Evolutionary conservation across 768 basidiomycete species (phyloP).

Genomic region (Podaxis sp.): DNA sequence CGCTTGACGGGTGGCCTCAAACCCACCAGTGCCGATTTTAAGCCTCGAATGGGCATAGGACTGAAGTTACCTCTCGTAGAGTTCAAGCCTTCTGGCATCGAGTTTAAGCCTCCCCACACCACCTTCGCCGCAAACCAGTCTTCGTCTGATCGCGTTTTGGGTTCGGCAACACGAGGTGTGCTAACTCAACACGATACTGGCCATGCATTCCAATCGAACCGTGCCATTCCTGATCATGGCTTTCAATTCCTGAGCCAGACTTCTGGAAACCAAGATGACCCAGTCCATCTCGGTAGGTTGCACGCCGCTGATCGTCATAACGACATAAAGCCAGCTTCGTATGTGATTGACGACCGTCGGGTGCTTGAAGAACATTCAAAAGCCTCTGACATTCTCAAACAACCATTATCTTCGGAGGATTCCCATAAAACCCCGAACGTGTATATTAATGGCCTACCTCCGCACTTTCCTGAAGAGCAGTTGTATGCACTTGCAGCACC

Average conservation of each 20-base stretch:
- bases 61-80: conserved; percentile 1
- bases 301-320: neutral
- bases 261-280: neutral
- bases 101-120: neutral
- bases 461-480: conserved; percentile 78
- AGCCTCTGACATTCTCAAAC: neutral
- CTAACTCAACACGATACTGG: neutral
- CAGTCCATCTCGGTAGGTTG: neutral
- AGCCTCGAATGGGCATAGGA: conserved; percentile 7
- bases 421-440: conserved; percentile 64
- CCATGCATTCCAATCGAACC: conserved; percentile 6
- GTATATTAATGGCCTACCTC: conserved; percentile 85
- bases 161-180: neutral
- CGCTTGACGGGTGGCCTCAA: conserved; percentile 3
- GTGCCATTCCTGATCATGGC: neutral
- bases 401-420: neutral
- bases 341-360: neutral
- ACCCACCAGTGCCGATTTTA: conserved; percentile 10
- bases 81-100: conserved; percentile 4
- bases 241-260: neutral
- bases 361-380: neutral
- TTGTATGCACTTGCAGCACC: conserved; percentile 65
- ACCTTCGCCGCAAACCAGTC: neutral
- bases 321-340: neutral
- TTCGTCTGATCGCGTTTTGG: neutral